Evolutionary conservation across 345 rosid genomes (phyloP), one percentile per base, ranked within the genome.

Genomic region (Turritis glabra): DNA sequence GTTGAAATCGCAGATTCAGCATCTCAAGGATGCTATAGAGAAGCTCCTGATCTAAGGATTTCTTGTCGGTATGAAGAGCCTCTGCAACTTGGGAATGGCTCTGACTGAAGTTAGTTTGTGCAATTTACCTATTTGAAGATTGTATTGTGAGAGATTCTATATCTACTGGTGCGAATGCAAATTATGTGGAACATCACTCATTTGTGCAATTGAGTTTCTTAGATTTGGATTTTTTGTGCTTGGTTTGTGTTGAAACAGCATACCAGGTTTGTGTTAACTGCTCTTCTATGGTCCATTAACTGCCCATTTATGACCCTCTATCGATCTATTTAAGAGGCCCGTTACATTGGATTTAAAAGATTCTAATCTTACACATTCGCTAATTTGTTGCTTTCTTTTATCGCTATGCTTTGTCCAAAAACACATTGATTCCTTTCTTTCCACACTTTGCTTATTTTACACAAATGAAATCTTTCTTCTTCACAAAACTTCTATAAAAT

Each of bases 21-120:
- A 85, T 25, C 91, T 94, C 77, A 91, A 89, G 89, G 91, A 85
- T 82, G 96, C 96, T 7, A 89, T 93, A 2, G 97, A 93, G 80
- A 93, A 89, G 86, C 90, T 93, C 21, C 72, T 90, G 73, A 89
- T 90, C 82, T 90, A 73, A 57, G 33, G 75, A 77, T 44, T 23
- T 43, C 17, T 14, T 57, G 48, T 86, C 84, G 88, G 89, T 83
- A 85, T 89, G 96, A 93, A 85, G 92, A 85, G 93, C 85, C 90
- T 83, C 87, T 73, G 35, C 69, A 77, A 76, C 46, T 47, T 67
- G 81, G 81, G 30, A 62, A 67, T 23, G 87, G 85, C 89, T 86
- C 82, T 80, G 87, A 85, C 89, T 81, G 89, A 82, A 29, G 25
- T 44, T 48, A 17, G 25, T 48, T 48, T 12, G 17, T 40, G 43